A percentile compares a stretch with the other conserved stretches of the same genome.
Conservation (phyloP, 2,329 filamentous ascomycete genomes). For the Penicillium sp. region DNA sequence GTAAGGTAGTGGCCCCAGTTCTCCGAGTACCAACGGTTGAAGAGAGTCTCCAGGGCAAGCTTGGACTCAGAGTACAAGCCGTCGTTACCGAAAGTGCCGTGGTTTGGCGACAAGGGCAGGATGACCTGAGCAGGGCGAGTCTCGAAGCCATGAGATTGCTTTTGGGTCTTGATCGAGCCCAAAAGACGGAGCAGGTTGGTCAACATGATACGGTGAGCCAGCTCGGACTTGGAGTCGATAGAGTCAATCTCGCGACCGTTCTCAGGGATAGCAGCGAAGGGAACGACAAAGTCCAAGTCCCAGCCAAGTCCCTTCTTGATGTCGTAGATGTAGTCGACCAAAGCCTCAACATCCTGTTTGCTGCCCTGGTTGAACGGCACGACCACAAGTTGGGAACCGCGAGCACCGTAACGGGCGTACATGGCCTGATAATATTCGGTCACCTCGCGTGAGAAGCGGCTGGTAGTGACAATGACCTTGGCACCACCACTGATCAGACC, state of each 20-base stretch:
- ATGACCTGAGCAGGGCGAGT: conserved; percentile 96
- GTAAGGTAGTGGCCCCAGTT: conserved; percentile 97
- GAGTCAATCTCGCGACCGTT: conserved; percentile 95
- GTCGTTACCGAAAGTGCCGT: conserved; percentile 96
- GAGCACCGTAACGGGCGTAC: conserved; percentile 91
- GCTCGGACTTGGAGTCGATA: conserved; percentile 95
- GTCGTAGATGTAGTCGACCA: conserved; percentile 96
- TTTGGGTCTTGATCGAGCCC: conserved; percentile 86
- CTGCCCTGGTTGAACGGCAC: conserved; percentile 99
- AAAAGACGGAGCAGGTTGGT: conserved; percentile 93
- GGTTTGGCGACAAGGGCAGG: conserved; percentile 92
- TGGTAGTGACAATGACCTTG: conserved; percentile 95
- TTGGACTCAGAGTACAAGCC: conserved; percentile 98
- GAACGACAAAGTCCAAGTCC: conserved; percentile 95
- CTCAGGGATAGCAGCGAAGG: conserved; percentile 96
- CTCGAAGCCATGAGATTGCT: conserved; percentile 82
- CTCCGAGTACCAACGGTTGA: conserved; percentile 98
- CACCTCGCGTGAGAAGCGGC: conserved; percentile 92
- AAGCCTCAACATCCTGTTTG: conserved; percentile 93
- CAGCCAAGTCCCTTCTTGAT: conserved; percentile 93
- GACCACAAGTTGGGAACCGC: conserved; percentile 93
- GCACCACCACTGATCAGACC: conserved; percentile 95
- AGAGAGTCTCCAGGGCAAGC: conserved; percentile 91
- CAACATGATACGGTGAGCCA: conserved; percentile 98
- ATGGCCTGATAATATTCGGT: conserved; percentile 99